Percentiles rank a stretch among this genome's conserved stretches.
phyloP scores from a whole-genome alignment of 805 yeast species.

The Starmerella sp. region DNA sequence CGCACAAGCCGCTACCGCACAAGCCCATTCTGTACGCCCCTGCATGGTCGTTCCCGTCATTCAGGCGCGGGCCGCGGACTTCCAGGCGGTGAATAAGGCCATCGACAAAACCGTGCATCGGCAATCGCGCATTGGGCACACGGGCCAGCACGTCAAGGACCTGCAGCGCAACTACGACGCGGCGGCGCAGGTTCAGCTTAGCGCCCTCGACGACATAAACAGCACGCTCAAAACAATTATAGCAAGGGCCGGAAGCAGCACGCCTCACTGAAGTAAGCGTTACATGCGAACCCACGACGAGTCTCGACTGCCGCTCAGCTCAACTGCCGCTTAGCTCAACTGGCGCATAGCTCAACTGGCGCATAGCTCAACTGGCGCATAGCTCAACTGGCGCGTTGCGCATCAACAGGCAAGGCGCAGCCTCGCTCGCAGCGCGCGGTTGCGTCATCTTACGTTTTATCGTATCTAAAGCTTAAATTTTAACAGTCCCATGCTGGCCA shows the following conservation, averaged over 20 bases:
- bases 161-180: conserved; percentile 1
- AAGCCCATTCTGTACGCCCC: not conserved
- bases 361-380: too few relatives aligned
- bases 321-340: too few relatives aligned
- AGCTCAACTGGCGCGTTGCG: too few relatives aligned
- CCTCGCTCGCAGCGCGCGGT: too few relatives aligned
- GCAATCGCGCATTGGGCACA: conserved; percentile 4
- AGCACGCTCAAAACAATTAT: not conserved
- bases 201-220: not conserved
- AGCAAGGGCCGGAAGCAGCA: not conserved
- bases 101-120: conserved; percentile 7
- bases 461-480: not conserved
- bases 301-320: too few relatives aligned
- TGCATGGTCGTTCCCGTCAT: not conserved
- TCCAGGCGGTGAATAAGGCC: conserved; percentile 7
- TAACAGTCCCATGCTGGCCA: not conserved
- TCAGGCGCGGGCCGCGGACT: conserved; percentile 4
- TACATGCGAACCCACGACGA: too few relatives aligned
- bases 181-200: not conserved
- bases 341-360: too few relatives aligned
- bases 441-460: not conserved
- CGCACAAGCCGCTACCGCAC: too few relatives aligned
- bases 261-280: not conserved
- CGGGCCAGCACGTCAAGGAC: conserved; percentile 9
- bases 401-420: too few relatives aligned